These are phyloP conservation scores for Wilhelminamyces savonicus DNA, from an alignment of 805 yeast genomes.

Conservation along the genomic window DNA sequence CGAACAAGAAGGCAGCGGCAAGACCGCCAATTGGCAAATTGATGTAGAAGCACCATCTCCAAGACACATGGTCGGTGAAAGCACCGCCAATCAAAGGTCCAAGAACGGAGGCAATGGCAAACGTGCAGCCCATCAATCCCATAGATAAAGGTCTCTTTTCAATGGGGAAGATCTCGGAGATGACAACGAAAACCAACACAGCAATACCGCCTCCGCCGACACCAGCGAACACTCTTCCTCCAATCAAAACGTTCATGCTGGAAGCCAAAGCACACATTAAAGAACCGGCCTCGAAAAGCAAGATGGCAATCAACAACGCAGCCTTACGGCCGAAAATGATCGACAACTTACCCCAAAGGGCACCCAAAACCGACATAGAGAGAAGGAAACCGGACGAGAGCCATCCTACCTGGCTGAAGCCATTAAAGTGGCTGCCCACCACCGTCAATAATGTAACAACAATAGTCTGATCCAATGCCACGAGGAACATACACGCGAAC, in stretches of 20 bases:
- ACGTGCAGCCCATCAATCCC: slow-evolving; percentile 12
- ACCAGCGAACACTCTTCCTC: slow-evolving; percentile 34
- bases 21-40: slow-evolving; percentile 19
- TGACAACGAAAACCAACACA: slow-evolving; percentile 19
- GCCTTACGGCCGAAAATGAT: slow-evolving; percentile 32
- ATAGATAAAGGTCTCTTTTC: slow-evolving; percentile 13
- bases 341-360: slow-evolving; percentile 32
- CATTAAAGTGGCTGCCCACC: slow-evolving; percentile 30
- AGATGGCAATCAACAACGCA: slow-evolving; percentile 17
- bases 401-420: slow-evolving; percentile 32
- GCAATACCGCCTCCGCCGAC: slow-evolving; percentile 33
- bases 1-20: slow-evolving; percentile 11
- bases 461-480: slow-evolving; percentile 36
- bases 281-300: slow-evolving; percentile 28
- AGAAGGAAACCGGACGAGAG: slow-evolving; percentile 30
- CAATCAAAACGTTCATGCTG: slow-evolving; percentile 32
- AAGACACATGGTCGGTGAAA: slow-evolving; percentile 16
- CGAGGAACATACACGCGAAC: slow-evolving; percentile 24
- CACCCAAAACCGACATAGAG: slow-evolving; percentile 25
- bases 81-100: slow-evolving; percentile 22
- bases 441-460: slow-evolving; percentile 27
- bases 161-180: slow-evolving; percentile 24
- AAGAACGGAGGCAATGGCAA: slow-evolving; percentile 17
- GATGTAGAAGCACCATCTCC: slow-evolving; percentile 24
- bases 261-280: slow-evolving; percentile 31